These are phyloP conservation scores for Teratosphaeria nubilosa DNA, from an alignment of 2,329 filamentous ascomycete species.

Conservation along the genomic window DNA sequence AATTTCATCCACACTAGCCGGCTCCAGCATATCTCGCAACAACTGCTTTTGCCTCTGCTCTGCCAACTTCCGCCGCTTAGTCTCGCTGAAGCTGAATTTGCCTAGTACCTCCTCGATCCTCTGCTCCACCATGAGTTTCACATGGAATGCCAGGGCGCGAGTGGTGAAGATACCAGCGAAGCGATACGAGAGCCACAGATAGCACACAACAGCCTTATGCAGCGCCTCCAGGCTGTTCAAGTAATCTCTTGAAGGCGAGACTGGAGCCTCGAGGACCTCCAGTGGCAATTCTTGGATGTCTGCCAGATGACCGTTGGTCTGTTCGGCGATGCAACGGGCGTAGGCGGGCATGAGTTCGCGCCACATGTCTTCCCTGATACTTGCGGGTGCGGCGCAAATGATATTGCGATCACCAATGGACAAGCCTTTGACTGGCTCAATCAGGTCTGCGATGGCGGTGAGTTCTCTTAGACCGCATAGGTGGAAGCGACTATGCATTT, in stretches of 20 bases:
- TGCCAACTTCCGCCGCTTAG: constrained; percentile 17
- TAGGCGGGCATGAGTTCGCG: constrained; percentile 49
- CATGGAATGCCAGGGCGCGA: constrained; percentile 65
- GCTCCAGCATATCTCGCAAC: constrained; percentile 9
- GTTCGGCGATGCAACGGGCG: constrained; percentile 59
- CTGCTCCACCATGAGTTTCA: constrained; percentile 66
- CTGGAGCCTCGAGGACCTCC: constrained; percentile 46
- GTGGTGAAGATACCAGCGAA: constrained; percentile 72
- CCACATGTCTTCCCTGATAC: constrained; percentile 42
- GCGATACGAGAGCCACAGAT: constrained; percentile 88
- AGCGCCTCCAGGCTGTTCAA: constrained; percentile 63
- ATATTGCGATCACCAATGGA: constrained; percentile 64
- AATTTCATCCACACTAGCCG: constrained; percentile 1
- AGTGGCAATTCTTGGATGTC: constrained; percentile 62
- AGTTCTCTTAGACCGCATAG: constrained; percentile 56
- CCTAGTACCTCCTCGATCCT: constrained; percentile 57
- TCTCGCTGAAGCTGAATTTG: constrained; percentile 41
- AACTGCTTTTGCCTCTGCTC: constrained; percentile 19
- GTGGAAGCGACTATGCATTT: constrained; percentile 56
- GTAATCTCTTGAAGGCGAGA: constrained; percentile 42
- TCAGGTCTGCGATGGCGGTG: constrained; percentile 58
- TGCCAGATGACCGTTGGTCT: constrained; percentile 57
- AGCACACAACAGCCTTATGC: constrained; percentile 73
- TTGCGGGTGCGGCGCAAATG: constrained; percentile 62
- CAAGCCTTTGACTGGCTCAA: constrained; percentile 60